Evolutionary conservation across 2,329 filamentous ascomycete genomes (phyloP), one percentile per base, ranked within the genome.

Genomic region (Fusarium redolens): DNA sequence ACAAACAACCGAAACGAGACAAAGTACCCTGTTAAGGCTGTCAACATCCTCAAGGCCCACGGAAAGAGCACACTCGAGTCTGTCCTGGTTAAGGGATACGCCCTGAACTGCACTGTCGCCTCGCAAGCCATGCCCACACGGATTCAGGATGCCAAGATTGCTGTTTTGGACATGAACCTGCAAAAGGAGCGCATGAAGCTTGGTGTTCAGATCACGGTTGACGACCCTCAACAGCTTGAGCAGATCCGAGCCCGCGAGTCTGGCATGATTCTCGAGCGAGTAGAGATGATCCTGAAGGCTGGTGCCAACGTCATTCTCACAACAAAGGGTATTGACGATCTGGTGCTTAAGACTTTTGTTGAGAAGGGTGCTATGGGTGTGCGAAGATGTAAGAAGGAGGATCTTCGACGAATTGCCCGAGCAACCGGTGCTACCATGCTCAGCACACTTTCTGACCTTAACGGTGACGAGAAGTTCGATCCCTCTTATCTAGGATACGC

Each of bases 111-210:
- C 88, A 99, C 96, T 41, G 95, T 99, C 66, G 96, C 96, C 61
- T 98, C 95, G 63, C 96, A 99, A 84, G 96, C 96, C 50, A 99
- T 99, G 96, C 94, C 91, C 78, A 99, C 96, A 35, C 90, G 93
- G 78, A 90, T 99, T 81, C 90, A 90, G 58, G 95, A 98, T 83
- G 96, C 96, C 75, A 98, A 97, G 87, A 99, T 99, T 83, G 96
- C 96, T 55, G 92, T 96, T 78, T 85, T 99, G 69, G 96, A 99
- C 82, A 98, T 99, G 90, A 99, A 99, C 84, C 83, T 99, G 79
- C 96, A 98, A 81, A 99, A 99, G 87, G 96, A 98, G 87, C 90
- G 96, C 77, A 98, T 99, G 96, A 98, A 99, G 89, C 87, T 99
- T 66, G 96, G 96, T 75, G 96, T 99, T 68, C 96, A 99, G 84